Evolutionary conservation across 495 filamentous ascomycete genomes (phyloP).

Genomic region (Annulohypoxylon moriforme): DNA sequence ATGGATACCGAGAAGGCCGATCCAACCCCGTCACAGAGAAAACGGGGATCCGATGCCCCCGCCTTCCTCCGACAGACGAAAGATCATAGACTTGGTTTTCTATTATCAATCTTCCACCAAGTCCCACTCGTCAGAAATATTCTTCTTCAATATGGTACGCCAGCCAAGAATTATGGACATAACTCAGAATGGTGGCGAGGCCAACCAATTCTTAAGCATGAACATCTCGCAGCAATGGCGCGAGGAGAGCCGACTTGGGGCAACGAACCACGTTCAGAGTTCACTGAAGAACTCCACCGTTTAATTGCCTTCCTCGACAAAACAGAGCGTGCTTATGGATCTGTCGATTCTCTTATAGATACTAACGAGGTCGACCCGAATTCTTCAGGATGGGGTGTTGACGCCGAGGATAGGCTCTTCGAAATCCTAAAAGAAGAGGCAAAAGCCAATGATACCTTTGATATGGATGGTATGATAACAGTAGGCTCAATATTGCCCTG

Average conservation of each 20-base stretch:
- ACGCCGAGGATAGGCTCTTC: slow-evolving; percentile 46
- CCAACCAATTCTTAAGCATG: slow-evolving; percentile 66
- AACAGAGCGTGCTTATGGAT: slow-evolving; percentile 85
- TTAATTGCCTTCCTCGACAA: slow-evolving; percentile 87
- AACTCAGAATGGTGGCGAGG: slow-evolving; percentile 90
- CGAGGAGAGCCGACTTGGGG: slow-evolving; percentile 56
- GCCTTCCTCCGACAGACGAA: slow-evolving; percentile 75
- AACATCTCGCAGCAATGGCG: slow-evolving; percentile 65
- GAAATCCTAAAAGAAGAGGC: slow-evolving; percentile 43
- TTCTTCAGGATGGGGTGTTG: slow-evolving; percentile 38
- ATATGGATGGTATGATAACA: slow-evolving; percentile 47
- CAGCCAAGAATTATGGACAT: slow-evolving; percentile 71
- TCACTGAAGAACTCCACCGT: slow-evolving; percentile 73
- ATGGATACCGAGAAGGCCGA: slow-evolving; percentile 33
- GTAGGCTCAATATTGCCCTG: slow-evolving; percentile 39
- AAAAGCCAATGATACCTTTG: slow-evolving; percentile 30
- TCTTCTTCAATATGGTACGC: slow-evolving; percentile 66
- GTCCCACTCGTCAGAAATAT: slow-evolving; percentile 85
- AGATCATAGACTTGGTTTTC: slow-evolving; percentile 70
- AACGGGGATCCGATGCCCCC: slow-evolving; percentile 67
- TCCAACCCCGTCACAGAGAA: slow-evolving; percentile 62
- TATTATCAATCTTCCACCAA: slow-evolving; percentile 83
- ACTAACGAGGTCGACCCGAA: slow-evolving; percentile 42
- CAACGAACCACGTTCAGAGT: slow-evolving; percentile 54
- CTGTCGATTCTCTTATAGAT: slow-evolving; percentile 63